Evolutionary conservation across 306 rosid species (phyloP), one percentile per base, ranked within the genome.

Genomic region (Chamaecrista fasciculata): DNA sequence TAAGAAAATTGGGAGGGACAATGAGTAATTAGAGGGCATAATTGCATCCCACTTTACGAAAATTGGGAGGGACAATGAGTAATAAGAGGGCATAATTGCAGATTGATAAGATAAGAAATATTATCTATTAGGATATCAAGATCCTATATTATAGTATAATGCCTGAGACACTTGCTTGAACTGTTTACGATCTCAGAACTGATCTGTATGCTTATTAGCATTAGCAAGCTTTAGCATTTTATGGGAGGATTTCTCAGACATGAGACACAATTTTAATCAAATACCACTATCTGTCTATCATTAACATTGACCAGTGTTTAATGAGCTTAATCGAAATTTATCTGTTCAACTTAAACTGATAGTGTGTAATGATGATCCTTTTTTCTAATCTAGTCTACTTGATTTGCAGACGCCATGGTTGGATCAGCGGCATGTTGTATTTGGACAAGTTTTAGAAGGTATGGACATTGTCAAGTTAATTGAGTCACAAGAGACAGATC

Each of bases 371-470:
- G 21, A 16, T 58, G 58, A 51, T 63, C 39, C n/a, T 18, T 70
- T 67, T 16, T 66, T 20, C 43, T 62, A 72, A 69, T 58, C 49
- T 69, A 52, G 37, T 61, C 4, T 39, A 47, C 51, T 25, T 62
- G 34, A 53, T 70, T 80, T 78, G 50, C 93, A 94, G 98, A 90
- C 98, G 2, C 96, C 87, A 6, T 94, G 98, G 98, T 77, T 94
- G 78, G 96, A 94, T 68, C 85, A 87, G 80, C 82, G 96, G 84
- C 98, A 94, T 70, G 99, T 94, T 8, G 99, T 90, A 60, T 90
- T 94, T 76, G 99, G 99, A 73, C 96, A 94, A 94, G 99, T 94
- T 71, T 72, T 94, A 87, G 99, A 94, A 85, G 98, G 96, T 72
- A 70, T 90, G 82, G 96, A 88, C 56, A 73, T 86, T 56, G 97